Evolutionary conservation across 345 rosid genomes (phyloP).

Genomic region (Syzygium aromaticum): DNA sequence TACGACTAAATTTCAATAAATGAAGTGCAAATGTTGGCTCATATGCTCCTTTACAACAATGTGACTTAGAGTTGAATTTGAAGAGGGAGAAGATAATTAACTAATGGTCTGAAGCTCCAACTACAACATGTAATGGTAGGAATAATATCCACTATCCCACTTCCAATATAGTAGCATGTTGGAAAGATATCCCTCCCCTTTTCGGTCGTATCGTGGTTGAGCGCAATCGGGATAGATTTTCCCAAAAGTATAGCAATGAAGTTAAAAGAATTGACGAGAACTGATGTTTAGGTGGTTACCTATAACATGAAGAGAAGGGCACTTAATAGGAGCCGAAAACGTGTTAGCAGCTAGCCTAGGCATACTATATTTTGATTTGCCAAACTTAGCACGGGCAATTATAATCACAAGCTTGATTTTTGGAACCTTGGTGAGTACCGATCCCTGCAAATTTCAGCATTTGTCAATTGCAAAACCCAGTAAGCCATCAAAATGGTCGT

Average conservation of each 20-base stretch:
- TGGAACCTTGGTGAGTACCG: conserved; percentile 53
- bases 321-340: conserved; percentile 34
- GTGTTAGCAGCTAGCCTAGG: conserved; percentile 37
- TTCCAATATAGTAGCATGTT: neutral
- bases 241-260: neutral
- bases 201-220: neutral
- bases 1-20: neutral
- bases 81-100: neutral
- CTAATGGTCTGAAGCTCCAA: neutral
- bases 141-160: neutral
- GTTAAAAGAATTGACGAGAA: neutral
- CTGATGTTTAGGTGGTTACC: conserved; percentile 17
- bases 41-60: neutral
- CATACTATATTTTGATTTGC: neutral
- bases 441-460: conserved; percentile 32
- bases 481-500: conserved; percentile 77
- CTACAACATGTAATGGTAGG: neutral
- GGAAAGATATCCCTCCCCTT: neutral
- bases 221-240: neutral
- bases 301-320: conserved; percentile 57
- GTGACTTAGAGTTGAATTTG: neutral
- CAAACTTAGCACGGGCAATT: conserved; percentile 52
- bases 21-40: neutral
- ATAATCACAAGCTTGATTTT: conserved; percentile 52
- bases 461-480: conserved; percentile 33